These are phyloP conservation scores for Pythium volutum DNA, from an alignment of 352 stramenopile genomes.

Conservation along the genomic window DNA sequence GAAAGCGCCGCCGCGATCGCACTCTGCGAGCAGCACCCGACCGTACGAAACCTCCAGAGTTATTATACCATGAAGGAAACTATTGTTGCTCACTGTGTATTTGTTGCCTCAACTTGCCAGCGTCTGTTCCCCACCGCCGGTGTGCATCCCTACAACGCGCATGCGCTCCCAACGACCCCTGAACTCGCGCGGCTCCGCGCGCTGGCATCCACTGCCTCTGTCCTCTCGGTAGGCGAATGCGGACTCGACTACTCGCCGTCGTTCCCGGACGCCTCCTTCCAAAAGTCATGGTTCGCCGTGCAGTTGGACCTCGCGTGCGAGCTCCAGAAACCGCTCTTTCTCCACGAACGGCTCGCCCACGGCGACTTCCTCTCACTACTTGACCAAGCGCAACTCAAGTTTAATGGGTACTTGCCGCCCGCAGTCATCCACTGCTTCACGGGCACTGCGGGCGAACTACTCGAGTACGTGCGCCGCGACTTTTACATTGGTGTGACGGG, in stretches of 20 bases:
- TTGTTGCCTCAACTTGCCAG: slow-evolving; percentile 15
- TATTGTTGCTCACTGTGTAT: not conserved
- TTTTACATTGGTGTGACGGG: slow-evolving; percentile 92
- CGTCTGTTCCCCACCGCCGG: slow-evolving; percentile 66
- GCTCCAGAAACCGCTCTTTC: slow-evolving; percentile 74
- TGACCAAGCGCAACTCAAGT: slow-evolving; percentile 39
- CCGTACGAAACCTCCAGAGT: slow-evolving; percentile 15
- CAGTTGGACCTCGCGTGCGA: slow-evolving; percentile 65
- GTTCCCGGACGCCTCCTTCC: slow-evolving; percentile 42
- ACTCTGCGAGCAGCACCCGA: slow-evolving; percentile 47
- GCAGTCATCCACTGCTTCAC: slow-evolving; percentile 92
- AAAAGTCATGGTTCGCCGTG: slow-evolving; percentile 63
- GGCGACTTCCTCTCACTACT: slow-evolving; percentile 72
- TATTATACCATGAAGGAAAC: not conserved
- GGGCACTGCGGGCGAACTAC: slow-evolving; percentile 62
- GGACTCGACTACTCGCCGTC: slow-evolving; percentile 73
- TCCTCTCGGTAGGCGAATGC: slow-evolving; percentile 69
- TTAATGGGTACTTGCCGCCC: slow-evolving; percentile 39
- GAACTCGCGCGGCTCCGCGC: slow-evolving; percentile 33
- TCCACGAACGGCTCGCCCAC: slow-evolving; percentile 80
- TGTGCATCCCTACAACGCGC: slow-evolving; percentile 76
- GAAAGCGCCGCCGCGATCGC: slow-evolving; percentile 57
- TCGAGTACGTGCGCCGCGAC: slow-evolving; percentile 66
- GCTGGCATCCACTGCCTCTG: slow-evolving; percentile 35
- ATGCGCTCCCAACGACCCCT: slow-evolving; percentile 30